phyloP scores from a whole-genome alignment of 768 basidiomycete species.

The Suillus plorans region DNA sequence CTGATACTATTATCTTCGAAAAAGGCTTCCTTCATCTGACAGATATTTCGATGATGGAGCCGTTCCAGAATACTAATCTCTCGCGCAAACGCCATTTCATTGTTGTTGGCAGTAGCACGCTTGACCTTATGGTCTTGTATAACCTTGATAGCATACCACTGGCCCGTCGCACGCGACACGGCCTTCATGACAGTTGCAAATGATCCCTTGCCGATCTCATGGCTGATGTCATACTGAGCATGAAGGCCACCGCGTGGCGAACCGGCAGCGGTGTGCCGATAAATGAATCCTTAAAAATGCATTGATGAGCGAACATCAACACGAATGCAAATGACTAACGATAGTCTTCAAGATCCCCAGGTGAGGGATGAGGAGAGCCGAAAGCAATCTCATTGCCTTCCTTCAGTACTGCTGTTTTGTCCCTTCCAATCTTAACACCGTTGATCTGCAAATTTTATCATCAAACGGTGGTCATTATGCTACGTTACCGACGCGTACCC shows the following conservation, averaged over 20 bases:
- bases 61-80: constrained; percentile 79
- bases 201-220: constrained; percentile 84
- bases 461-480: not conserved
- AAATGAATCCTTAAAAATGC: constrained; percentile 59
- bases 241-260: constrained; percentile 54
- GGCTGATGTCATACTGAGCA: constrained; percentile 61
- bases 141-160: constrained; percentile 87
- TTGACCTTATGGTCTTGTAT: constrained; percentile 56
- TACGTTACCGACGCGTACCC: constrained; percentile 21
- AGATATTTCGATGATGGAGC: constrained; percentile 81
- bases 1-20: constrained; percentile 63
- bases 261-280: constrained; percentile 58
- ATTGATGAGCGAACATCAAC: not conserved
- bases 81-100: constrained; percentile 49
- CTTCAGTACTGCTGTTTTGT: constrained; percentile 40
- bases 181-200: constrained; percentile 92
- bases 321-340: constrained; percentile 45
- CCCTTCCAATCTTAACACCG: constrained; percentile 38
- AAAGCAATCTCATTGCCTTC: constrained; percentile 87
- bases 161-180: constrained; percentile 65
- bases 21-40: constrained; percentile 75
- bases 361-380: constrained; percentile 55
- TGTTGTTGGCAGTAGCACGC: constrained; percentile 32
- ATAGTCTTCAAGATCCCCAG: constrained; percentile 64
- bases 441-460: constrained; percentile 33